Percentiles rank a stretch among this genome's conserved stretches.
These are phyloP conservation scores for Castanopsis chinensis DNA, from an alignment of 306 rosid genomes.

Conservation along the genomic window DNA sequence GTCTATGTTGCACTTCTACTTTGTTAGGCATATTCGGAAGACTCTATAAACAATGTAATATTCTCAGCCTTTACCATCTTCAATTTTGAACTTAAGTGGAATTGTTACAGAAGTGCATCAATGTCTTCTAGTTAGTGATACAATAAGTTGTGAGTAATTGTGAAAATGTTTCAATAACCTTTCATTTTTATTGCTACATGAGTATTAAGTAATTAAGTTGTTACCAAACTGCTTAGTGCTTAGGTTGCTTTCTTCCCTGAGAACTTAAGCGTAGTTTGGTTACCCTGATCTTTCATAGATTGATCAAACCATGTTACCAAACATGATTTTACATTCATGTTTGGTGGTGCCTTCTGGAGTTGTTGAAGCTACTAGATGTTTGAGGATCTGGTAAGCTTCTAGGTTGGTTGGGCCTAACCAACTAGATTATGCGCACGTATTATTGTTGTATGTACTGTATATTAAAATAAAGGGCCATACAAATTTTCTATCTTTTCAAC, in stretches of 20 bases:
- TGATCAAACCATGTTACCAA: not conserved
- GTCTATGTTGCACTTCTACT: not conserved
- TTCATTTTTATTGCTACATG: not conserved
- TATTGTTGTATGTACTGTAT: too few relatives aligned
- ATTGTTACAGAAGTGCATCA: too few relatives aligned
- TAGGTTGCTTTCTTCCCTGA: not conserved
- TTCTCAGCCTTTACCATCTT: not conserved
- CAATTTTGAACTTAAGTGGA: too few relatives aligned
- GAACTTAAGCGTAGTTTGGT: not conserved
- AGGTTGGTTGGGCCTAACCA: not conserved
- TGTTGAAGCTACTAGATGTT: conserved; percentile 6
- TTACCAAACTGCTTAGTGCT: not conserved
- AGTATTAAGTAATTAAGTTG: not conserved
- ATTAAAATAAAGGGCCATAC: not conserved
- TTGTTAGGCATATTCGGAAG: not conserved
- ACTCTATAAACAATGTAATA: not conserved
- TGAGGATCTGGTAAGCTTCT: not conserved
- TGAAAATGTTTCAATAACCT: too few relatives aligned
- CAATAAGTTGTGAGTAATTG: too few relatives aligned
- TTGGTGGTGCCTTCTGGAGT: not conserved
- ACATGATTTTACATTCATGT: not conserved
- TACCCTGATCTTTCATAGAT: not conserved
- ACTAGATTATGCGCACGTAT: not conserved
- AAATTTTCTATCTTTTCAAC: not conserved
- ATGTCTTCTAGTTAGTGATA: too few relatives aligned